Evolutionary conservation across 163 green algal species (phyloP).

Genomic region (Scenedesmus sp.): DNA sequence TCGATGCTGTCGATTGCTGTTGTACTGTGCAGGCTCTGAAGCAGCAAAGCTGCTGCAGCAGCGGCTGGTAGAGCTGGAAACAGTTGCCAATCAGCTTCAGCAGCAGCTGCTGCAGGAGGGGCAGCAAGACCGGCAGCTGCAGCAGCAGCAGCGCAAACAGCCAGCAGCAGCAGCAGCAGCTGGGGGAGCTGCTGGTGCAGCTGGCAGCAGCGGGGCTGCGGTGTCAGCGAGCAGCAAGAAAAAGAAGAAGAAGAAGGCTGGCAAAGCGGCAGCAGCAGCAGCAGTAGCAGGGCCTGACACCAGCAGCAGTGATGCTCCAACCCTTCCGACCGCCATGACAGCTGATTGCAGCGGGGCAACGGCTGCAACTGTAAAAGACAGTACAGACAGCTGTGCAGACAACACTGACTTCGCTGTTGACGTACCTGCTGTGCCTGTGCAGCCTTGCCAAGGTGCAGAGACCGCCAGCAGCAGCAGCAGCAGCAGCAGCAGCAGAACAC

Average conservation of each 20-base stretch:
- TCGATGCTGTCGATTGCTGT: neutral
- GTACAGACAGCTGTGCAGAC: neutral
- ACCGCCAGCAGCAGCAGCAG: neutral
- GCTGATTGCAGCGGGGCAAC: neutral
- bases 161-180: neutral
- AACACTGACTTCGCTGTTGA: neutral
- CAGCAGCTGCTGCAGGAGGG: conserved; percentile 69
- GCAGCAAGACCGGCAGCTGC: neutral
- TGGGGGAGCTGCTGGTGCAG: neutral
- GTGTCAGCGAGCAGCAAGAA: neutral
- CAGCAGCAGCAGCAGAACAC: neutral
- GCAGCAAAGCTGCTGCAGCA: conserved; percentile 58
- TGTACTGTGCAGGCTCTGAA: conserved; percentile 51
- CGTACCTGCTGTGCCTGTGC: neutral
- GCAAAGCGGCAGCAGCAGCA: conserved; percentile 16
- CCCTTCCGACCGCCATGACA: neutral
- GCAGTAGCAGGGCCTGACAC: neutral
- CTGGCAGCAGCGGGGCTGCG: neutral
- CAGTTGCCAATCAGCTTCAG: conserved; percentile 53
- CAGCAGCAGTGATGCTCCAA: neutral
- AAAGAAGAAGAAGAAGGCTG: conserved; percentile 27
- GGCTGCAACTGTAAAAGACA: neutral
- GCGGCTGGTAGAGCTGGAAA: conserved; percentile 64
- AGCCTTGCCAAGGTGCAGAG: neutral
- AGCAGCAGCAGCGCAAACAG: neutral